Conservation (phyloP, 2,329 filamentous ascomycete genomes). For the Incumbomyces delicatus region DNA sequence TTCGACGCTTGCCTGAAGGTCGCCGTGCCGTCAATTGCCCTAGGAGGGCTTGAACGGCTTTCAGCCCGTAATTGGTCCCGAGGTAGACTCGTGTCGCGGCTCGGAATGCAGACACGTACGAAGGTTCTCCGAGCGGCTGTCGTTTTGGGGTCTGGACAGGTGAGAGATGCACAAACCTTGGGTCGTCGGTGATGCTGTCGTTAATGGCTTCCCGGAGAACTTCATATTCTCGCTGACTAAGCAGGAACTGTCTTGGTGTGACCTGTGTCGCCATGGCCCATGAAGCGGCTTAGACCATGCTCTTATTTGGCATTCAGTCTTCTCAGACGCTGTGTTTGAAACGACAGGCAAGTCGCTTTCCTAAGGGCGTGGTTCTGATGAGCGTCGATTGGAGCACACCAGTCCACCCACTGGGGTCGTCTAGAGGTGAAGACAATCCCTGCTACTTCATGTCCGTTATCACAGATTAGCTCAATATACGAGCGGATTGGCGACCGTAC, state of each 20-base stretch:
- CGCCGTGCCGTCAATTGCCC: slow-evolving; percentile 9
- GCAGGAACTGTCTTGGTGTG: neutral
- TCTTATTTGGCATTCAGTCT: no score
- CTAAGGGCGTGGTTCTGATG: no score
- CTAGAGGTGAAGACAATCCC: no score
- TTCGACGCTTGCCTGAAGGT: slow-evolving; percentile 25
- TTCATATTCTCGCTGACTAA: slow-evolving; percentile 18
- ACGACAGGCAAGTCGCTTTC: no score
- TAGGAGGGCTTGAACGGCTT: slow-evolving; percentile 31
- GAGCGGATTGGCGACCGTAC: no score
- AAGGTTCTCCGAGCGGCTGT: slow-evolving; percentile 42
- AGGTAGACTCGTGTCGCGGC: slow-evolving; percentile 63
- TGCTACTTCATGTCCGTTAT: no score
- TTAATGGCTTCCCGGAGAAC: slow-evolving; percentile 3
- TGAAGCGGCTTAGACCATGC: no score
- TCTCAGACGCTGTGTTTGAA: no score
- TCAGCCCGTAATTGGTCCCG: slow-evolving; percentile 53
- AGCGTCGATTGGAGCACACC: no score
- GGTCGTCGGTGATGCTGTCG: slow-evolving; percentile 6
- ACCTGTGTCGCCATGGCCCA: neutral
- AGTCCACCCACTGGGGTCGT: no score
- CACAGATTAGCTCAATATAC: no score
- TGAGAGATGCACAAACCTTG: slow-evolving; percentile 4
- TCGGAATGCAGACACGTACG: slow-evolving; percentile 60
- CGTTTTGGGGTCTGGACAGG: neutral